A percentile compares a stretch with the other conserved stretches of the same genome.
These are phyloP conservation scores for Aphanomyces astaci DNA, from an alignment of 352 stramenopile genomes.

Conservation along the genomic window DNA sequence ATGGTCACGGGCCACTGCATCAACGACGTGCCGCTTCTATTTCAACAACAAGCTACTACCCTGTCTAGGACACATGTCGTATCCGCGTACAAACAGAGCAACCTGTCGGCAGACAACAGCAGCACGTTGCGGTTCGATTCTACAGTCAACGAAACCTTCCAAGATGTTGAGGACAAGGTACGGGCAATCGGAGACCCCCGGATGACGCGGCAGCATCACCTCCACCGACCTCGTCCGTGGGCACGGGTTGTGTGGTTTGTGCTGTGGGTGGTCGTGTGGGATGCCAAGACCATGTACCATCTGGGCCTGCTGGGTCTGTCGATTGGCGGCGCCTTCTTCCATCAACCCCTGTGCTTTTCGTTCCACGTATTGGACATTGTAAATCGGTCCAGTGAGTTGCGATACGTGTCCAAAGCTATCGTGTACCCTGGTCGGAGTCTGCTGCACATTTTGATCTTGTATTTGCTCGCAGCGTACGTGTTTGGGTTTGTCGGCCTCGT, in stretches of 20 bases:
- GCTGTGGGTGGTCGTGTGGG: slow-evolving; percentile 43
- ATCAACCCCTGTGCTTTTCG: slow-evolving; percentile 63
- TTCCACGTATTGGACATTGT: slow-evolving; percentile 68
- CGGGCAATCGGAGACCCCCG: slow-evolving; percentile 34
- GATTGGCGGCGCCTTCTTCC: slow-evolving; percentile 54
- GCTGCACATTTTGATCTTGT: slow-evolving; percentile 48
- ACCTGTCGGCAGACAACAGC: no score
- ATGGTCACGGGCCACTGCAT: slow-evolving; percentile 54
- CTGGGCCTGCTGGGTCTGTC: slow-evolving; percentile 47
- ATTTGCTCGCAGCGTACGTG: slow-evolving; percentile 39
- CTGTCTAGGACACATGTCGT: no score
- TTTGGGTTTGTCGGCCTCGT: slow-evolving; percentile 62
- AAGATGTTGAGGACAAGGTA: slow-evolving; percentile 54
- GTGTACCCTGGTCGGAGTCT: slow-evolving; percentile 46
- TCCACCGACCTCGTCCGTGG: no score
- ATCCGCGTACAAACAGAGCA: no score
- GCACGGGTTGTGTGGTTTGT: slow-evolving; percentile 44
- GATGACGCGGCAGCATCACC: slow-evolving; percentile 26
- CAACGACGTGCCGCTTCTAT: slow-evolving; percentile 54
- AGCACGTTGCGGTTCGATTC: slow-evolving; percentile 40
- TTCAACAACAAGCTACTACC: slow-evolving; percentile 61
- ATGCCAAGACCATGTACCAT: slow-evolving; percentile 36
- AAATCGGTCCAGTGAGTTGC: slow-evolving; percentile 66
- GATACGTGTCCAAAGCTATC: slow-evolving; percentile 62
- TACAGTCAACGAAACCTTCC: slow-evolving; percentile 47